Evolutionary conservation across 768 basidiomycete genomes (phyloP), one percentile per base, ranked within the genome.

Genomic region (Kwoniella shandongensis): DNA sequence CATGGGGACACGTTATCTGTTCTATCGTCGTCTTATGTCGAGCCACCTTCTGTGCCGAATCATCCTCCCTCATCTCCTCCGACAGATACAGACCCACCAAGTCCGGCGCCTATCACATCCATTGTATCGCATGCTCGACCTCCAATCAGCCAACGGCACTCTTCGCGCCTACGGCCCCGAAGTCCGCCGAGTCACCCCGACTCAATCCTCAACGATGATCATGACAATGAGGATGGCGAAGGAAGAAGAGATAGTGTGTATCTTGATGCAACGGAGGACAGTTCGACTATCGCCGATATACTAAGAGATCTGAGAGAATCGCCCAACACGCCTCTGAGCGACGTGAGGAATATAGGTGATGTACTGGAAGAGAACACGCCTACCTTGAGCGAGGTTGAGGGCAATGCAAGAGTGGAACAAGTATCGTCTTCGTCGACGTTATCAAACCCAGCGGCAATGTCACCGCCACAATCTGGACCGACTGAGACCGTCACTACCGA

Each of bases 1-100:
- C 82, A 88, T 36, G 88, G 86, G 83, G 80, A 22, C 89, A 87
- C 54, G 84, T 87, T 81, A 88, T 86, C 32, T 45, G 22, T 49
- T 56, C 10, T 54, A 32, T 32, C 66, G 8, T 44, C 57, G 15
- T 45, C 26, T 10, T 22, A 48, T 20, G 46, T 32, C 22, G 12
- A 29, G 7, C 49, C 54, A 42, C 49, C 48, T 15, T n/a, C 36
- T 22, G 25, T 32, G 3, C 51, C 56, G 2, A 44, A 44, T 22
- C 4, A 38, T 0, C 2, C 18, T 13, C 50, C 56, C 8, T 41
- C 44, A 32, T 51, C 50, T 10, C 56, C 56, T 12, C 55, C 63
- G 11, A 61, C 67, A 1, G 64, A 61, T 32, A 66, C 64, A 5
- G 67, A 69, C 13, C 56, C 49, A 32, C 32, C 32, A 6, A 32